A percentile compares a stretch with the other conserved stretches of the same genome.
Conservation (phyloP, 2,329 filamentous ascomycete species). For the Clonostachys byssicola region DNA sequence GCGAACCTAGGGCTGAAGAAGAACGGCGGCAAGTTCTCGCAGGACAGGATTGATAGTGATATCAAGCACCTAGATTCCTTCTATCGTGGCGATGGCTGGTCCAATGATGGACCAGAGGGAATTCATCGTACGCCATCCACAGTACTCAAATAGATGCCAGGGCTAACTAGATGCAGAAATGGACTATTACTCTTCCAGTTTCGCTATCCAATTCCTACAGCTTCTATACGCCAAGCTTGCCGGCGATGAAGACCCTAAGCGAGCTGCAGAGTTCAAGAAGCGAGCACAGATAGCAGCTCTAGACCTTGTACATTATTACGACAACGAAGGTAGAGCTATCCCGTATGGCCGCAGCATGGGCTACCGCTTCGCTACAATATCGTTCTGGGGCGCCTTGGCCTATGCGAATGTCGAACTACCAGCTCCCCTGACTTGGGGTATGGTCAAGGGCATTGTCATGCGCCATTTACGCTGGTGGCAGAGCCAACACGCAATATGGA, state of each 20-base stretch:
- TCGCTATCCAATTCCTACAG: slow-evolving; percentile 78
- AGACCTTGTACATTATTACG: slow-evolving; percentile 74
- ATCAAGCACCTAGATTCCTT: slow-evolving; percentile 78
- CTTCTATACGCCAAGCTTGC: slow-evolving; percentile 72
- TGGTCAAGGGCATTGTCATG: slow-evolving; percentile 72
- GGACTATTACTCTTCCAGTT: slow-evolving; percentile 81
- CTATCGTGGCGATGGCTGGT: slow-evolving; percentile 79
- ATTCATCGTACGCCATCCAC: slow-evolving; percentile 53
- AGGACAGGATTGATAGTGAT: slow-evolving; percentile 66
- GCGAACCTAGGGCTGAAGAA: slow-evolving; percentile 75
- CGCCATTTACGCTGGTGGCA: slow-evolving; percentile 79
- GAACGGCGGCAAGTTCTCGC: slow-evolving; percentile 68
- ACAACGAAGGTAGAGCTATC: slow-evolving; percentile 65
- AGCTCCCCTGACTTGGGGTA: slow-evolving; percentile 69
- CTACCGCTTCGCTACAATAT: slow-evolving; percentile 83
- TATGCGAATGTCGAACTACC: slow-evolving; percentile 73
- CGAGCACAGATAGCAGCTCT: slow-evolving; percentile 63
- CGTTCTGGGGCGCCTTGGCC: slow-evolving; percentile 75
- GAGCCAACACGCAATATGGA: slow-evolving; percentile 70
- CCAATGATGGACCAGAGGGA: slow-evolving; percentile 73
- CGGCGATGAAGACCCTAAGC: slow-evolving; percentile 58
- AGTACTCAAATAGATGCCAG: neutral
- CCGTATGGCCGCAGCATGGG: slow-evolving; percentile 76
- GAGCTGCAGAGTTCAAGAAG: slow-evolving; percentile 65
- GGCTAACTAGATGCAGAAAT: slow-evolving; percentile 45